Base-by-base conservation (phyloP, 345 rosid species). In the Heritiera littoralis region DNA sequence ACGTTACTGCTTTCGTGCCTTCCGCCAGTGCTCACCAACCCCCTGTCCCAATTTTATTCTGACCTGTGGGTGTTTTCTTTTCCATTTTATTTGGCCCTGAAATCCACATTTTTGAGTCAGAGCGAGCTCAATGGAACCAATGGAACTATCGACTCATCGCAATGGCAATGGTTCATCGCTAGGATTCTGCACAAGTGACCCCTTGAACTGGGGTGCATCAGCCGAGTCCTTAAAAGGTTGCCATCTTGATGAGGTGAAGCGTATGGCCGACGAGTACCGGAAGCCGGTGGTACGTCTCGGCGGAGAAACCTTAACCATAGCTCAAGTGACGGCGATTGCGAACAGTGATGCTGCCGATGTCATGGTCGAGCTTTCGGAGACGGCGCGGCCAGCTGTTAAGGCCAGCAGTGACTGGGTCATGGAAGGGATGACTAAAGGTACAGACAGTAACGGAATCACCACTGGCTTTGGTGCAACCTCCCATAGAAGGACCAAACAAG, bases 341-440 rank as follows among this genome's bases (percentile, higher is more conserved):
- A 65, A 77, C 49, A 40, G 64, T 9, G 85, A 68, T 23, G 74
- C n/a, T 5, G n/a, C 78, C 1, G 28, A 71, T 7, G 90, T 87
- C n/a, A 79, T 48, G 78, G 91, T 92, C 10, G 89, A 88, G 84
- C 80, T 91, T 4, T 81, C 90, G 32, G 95, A 91, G 85, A 72
- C 72, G 4, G 82, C 93, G 0, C 81, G 93, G 30, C 83, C 83
- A 11, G 89, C 85, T 0, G 95, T 92, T 17, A 80, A 92, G 63
- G 95, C 94, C 9, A 92, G 97, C 71, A 89, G 92, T 74, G 93
- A 90, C 17, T 91, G 95, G 97, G 93, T 92, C 7, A 84, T 92
- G 90, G 95, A 92, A 63, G 89, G 93, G 77, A 88, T 91, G 97
- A 77, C 13, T 10, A 90, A 87, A 52, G 95, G 93, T 12, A 89